A percentile compares a stretch with the other conserved stretches of the same genome.
phyloP scores from a whole-genome alignment of 306 rosid genomes.

The Prunus padus region DNA sequence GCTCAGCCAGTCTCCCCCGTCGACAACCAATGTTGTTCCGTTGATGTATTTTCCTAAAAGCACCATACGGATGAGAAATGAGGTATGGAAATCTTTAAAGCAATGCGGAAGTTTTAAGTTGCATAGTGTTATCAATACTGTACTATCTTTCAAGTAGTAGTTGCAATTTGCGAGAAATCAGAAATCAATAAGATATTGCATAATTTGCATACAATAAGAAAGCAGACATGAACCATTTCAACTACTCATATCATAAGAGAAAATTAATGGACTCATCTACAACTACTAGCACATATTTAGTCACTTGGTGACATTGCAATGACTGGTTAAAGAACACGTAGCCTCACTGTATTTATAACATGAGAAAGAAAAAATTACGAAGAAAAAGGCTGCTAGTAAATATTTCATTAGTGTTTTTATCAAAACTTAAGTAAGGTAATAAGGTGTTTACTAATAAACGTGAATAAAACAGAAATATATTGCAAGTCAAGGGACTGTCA shows the following conservation, averaged over 20 bases:
- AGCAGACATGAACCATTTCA: background rate
- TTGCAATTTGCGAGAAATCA: background rate
- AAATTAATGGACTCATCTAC: too few species aligned
- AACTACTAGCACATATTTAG: too few species aligned
- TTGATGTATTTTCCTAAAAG: constrained; percentile 24
- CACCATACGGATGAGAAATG: background rate
- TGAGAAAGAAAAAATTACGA: background rate
- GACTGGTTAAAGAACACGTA: too few species aligned
- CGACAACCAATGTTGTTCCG: constrained; percentile 19
- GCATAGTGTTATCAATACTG: background rate
- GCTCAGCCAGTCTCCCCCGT: constrained; percentile 18
- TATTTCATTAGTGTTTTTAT: background rate
- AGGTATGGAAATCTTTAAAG: background rate
- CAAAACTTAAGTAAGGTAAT: background rate
- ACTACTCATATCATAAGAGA: background rate
- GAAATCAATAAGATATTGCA: background rate
- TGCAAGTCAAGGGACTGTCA: background rate
- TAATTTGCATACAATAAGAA: background rate
- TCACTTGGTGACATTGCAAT: too few species aligned
- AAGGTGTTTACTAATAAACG: too few species aligned
- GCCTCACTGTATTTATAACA: too few species aligned
- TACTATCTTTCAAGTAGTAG: background rate
- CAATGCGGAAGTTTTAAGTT: background rate
- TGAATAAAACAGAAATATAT: background rate
- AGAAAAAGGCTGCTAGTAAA: background rate